Evolutionary conservation across 179 eudicot species (phyloP).

Genomic region (Nepenthes alata): DNA sequence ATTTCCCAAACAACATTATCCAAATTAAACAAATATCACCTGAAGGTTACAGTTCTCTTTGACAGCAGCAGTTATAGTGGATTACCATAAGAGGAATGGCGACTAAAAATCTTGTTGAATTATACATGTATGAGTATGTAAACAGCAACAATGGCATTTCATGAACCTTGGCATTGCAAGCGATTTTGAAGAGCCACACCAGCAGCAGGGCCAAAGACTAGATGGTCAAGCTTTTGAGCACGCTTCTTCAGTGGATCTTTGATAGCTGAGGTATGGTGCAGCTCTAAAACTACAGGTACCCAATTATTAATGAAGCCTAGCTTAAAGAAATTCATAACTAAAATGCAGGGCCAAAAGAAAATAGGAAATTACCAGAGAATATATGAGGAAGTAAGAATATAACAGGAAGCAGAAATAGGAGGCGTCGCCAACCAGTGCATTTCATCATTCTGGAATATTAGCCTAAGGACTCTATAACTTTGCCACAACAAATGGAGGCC

Average conservation of each 20-base stretch:
- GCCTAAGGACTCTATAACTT: not conserved
- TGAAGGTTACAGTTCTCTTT: too few species aligned
- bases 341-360: not conserved
- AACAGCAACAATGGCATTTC: not conserved
- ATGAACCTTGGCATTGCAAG: slow-evolving; percentile 74
- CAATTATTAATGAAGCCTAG: not conserved
- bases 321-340: not conserved
- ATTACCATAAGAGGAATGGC: not conserved
- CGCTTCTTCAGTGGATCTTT: slow-evolving; percentile 23
- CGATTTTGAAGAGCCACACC: slow-evolving; percentile 79
- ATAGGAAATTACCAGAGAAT: slow-evolving; percentile 19
- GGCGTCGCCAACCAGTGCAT: slow-evolving; percentile 21
- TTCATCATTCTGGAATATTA: slow-evolving; percentile 12
- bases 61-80: not conserved
- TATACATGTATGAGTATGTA: not conserved
- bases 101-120: not conserved
- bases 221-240: slow-evolving; percentile 39
- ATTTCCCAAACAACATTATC: too few species aligned
- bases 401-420: slow-evolving; percentile 25
- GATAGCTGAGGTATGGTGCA: slow-evolving; percentile 35
- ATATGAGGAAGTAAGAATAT: slow-evolving; percentile 25
- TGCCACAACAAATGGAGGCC: too few species aligned
- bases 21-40: too few species aligned
- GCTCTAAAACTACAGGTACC: slow-evolving; percentile 39
- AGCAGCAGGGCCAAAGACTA: slow-evolving; percentile 78